phyloP scores from a whole-genome alignment of 1,284 basidiomycete genomes.

The Tilletia walkeri region DNA sequence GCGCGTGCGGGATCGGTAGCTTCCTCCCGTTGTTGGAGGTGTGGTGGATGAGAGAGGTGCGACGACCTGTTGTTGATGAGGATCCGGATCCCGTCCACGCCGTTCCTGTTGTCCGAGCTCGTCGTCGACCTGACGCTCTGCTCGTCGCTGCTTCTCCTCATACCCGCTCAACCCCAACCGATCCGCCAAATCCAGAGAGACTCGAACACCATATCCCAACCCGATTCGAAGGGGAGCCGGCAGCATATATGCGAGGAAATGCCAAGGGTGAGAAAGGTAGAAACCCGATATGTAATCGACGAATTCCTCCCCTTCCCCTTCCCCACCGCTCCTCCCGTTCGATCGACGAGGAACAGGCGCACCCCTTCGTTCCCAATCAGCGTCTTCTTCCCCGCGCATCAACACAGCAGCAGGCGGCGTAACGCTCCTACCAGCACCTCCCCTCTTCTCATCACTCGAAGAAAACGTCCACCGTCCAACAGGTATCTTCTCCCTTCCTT shows the following conservation, averaged over 20 bases:
- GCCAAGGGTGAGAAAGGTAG: constrained; percentile 6
- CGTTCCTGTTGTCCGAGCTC: not conserved
- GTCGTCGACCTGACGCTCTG: too few species aligned
- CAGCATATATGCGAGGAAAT: constrained; percentile 3
- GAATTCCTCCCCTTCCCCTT: not conserved
- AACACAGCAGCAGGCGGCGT: not conserved
- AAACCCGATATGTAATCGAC: constrained; percentile 1
- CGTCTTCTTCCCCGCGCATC: not conserved
- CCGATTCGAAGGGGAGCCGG: not conserved
- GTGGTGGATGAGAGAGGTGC: not conserved
- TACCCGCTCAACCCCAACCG: not conserved
- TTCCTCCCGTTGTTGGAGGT: not conserved
- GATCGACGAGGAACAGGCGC: too few species aligned
- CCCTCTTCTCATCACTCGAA: not conserved
- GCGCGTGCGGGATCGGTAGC: not conserved
- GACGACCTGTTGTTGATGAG: not conserved
- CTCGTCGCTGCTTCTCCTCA: not conserved
- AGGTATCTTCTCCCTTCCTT: not conserved
- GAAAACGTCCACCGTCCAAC: not conserved
- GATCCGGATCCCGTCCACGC: not conserved
- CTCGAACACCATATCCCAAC: not conserved
- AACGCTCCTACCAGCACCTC: not conserved
- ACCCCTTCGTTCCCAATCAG: too few species aligned
- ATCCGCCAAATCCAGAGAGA: not conserved
- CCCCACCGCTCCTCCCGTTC: too few species aligned